Conservation (phyloP, 371 early-diverging fungal genomes). For the Mortierella sp. region DNA sequence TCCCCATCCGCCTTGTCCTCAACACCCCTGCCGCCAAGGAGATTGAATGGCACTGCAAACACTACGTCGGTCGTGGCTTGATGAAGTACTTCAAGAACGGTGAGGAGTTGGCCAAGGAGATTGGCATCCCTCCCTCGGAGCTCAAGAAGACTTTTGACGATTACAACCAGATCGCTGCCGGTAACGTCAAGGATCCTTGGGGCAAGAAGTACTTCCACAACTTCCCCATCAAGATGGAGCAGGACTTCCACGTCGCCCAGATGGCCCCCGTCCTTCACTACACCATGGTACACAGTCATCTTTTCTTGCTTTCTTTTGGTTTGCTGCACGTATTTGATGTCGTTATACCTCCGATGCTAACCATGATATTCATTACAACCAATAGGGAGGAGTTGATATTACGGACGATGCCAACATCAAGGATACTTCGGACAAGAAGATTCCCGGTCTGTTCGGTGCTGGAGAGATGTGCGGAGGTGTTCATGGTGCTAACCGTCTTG, state of each 20-base stretch:
- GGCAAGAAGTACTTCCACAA: constrained; percentile 94
- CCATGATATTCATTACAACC: not conserved
- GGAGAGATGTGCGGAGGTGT: constrained; percentile 93
- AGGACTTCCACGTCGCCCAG: constrained; percentile 87
- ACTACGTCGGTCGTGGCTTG: constrained; percentile 93
- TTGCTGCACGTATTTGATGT: not conserved
- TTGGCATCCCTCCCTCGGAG: constrained; percentile 77
- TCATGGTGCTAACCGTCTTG: constrained; percentile 89
- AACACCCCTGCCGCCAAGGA: constrained; percentile 90
- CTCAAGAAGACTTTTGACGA: constrained; percentile 85
- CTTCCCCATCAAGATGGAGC: constrained; percentile 78
- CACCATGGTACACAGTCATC: constrained; percentile 79
- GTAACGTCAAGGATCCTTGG: constrained; percentile 84
- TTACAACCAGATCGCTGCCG: constrained; percentile 85
- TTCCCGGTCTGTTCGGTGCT: constrained; percentile 93
- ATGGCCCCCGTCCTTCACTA: constrained; percentile 97
- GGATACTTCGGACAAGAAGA: constrained; percentile 64
- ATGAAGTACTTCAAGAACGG: constrained; percentile 86
- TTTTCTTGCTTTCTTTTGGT: not conserved
- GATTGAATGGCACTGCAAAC: constrained; percentile 96
- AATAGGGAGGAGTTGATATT: constrained; percentile 93
- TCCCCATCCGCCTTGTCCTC: constrained; percentile 89
- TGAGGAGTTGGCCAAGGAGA: constrained; percentile 86
- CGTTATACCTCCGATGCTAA: not conserved
- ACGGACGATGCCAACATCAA: constrained; percentile 85